phyloP scores from a whole-genome alignment of 2,329 filamentous ascomycete species.

The Cercospora nicotianae region DNA sequence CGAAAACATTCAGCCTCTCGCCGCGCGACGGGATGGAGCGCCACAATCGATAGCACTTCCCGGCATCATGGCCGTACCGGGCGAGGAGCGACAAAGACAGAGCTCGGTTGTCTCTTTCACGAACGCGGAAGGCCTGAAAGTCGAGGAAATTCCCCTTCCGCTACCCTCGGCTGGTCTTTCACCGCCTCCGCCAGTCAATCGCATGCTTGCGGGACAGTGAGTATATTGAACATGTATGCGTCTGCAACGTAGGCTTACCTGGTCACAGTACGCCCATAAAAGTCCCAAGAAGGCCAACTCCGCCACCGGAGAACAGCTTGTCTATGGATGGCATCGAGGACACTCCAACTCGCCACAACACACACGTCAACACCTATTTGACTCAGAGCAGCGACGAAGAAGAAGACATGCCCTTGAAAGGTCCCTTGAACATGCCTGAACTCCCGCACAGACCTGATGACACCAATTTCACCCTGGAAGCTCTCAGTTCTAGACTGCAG shows the following conservation, averaged over 20 bases:
- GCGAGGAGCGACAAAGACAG: constrained; percentile 22
- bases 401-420: constrained; percentile 37
- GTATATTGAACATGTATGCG: background rate
- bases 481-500: constrained; percentile 35
- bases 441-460: constrained; percentile 37
- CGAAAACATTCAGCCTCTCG: constrained; percentile 33
- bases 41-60: constrained; percentile 32
- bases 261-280: constrained; percentile 33
- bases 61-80: constrained; percentile 18
- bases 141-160: constrained; percentile 38
- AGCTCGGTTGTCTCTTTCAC: constrained; percentile 30
- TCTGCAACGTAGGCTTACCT: background rate
- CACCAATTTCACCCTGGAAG: constrained; percentile 40
- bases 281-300: constrained; percentile 31
- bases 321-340: constrained; percentile 36
- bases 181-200: constrained; percentile 36
- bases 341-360: constrained; percentile 41
- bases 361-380: constrained; percentile 37
- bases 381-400: constrained; percentile 33
- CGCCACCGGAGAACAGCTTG: constrained; percentile 33
- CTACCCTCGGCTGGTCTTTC: constrained; percentile 30
- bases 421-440: constrained; percentile 40
- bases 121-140: constrained; percentile 29
- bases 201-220: constrained; percentile 35
- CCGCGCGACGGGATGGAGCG: constrained; percentile 30